These are phyloP conservation scores for Kokia cookei DNA, from an alignment of 441 rosid species.

Conservation along the genomic window DNA sequence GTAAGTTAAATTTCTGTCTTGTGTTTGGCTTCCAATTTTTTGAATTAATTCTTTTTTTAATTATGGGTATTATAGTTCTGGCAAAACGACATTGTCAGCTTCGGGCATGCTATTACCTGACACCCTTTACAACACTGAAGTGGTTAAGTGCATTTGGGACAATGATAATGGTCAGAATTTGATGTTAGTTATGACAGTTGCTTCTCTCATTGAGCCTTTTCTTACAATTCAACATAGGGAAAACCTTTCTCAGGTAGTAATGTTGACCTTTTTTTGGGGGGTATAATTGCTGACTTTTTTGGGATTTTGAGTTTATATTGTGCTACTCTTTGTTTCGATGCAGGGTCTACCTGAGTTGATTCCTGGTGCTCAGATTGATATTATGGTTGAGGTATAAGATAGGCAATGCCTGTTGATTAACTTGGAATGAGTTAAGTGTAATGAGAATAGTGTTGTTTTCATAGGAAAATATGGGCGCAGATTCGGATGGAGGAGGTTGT, in stretches of 20 bases:
- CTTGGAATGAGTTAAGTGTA: conserved; percentile 13
- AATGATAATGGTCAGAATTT: conserved; percentile 21
- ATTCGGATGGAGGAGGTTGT: conserved; percentile 30
- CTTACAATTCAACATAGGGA: conserved; percentile 39
- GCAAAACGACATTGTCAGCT: conserved; percentile 78
- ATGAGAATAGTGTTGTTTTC: conserved; percentile 14
- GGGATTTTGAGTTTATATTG: background rate
- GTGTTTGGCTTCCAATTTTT: background rate
- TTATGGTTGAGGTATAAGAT: conserved; percentile 71
- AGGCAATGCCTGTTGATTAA: conserved; percentile 5
- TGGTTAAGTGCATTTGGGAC: conserved; percentile 27
- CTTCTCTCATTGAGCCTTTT: conserved; percentile 85
- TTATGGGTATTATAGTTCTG: conserved; percentile 47
- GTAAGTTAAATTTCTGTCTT: conserved; percentile 32
- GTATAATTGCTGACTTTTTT: background rate
- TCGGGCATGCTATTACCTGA: conserved; percentile 76
- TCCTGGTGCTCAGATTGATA: conserved; percentile 63
- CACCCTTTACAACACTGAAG: conserved; percentile 30
- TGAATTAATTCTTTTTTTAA: background rate
- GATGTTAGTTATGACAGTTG: conserved; percentile 70
- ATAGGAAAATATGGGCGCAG: conserved; percentile 35
- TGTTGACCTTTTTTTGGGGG: background rate
- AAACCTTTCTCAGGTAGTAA: conserved; percentile 46
- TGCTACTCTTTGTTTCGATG: conserved; percentile 10
- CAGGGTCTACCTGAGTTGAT: conserved; percentile 74